phyloP scores from a whole-genome alignment of 257 asterid species.

The Hygrophila difformis region DNA sequence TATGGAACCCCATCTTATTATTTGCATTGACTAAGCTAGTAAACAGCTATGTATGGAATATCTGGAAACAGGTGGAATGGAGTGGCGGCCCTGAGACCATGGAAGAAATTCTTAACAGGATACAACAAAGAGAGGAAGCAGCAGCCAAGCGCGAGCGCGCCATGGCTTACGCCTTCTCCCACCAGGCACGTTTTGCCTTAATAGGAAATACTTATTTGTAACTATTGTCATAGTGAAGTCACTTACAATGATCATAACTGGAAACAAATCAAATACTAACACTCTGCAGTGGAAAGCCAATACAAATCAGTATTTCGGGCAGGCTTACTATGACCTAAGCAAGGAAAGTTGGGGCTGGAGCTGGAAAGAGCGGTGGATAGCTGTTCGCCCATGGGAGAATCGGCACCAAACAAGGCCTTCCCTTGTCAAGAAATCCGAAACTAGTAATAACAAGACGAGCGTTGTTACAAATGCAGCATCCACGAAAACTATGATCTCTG shows the following conservation, averaged over 20 bases:
- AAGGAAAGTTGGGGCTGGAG: conserved; percentile 89
- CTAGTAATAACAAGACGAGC: conserved; percentile 21
- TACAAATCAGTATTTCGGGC: conserved; percentile 50
- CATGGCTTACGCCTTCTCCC: conserved; percentile 76
- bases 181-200: conserved; percentile 53
- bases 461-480: conserved; percentile 18
- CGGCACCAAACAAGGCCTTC: conserved; percentile 28
- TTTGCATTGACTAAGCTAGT: not conserved
- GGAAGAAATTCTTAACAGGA: conserved; percentile 58
- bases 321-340: conserved; percentile 61
- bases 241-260: no score
- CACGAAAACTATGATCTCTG: not conserved
- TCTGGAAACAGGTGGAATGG: conserved; percentile 55
- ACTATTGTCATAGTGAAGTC: no score
- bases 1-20: no score
- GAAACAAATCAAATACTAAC: no score
- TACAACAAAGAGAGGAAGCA: conserved; percentile 63
- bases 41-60: not conserved
- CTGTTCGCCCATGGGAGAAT: conserved; percentile 73
- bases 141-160: conserved; percentile 61
- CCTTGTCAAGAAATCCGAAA: conserved; percentile 27
- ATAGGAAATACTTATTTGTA: no score
- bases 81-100: conserved; percentile 67
- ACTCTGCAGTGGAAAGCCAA: conserved; percentile 61
- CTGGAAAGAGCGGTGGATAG: conserved; percentile 73